These are phyloP conservation scores for Leccinum pachyderme DNA, from an alignment of 1,284 basidiomycete genomes.

Conservation along the genomic window DNA sequence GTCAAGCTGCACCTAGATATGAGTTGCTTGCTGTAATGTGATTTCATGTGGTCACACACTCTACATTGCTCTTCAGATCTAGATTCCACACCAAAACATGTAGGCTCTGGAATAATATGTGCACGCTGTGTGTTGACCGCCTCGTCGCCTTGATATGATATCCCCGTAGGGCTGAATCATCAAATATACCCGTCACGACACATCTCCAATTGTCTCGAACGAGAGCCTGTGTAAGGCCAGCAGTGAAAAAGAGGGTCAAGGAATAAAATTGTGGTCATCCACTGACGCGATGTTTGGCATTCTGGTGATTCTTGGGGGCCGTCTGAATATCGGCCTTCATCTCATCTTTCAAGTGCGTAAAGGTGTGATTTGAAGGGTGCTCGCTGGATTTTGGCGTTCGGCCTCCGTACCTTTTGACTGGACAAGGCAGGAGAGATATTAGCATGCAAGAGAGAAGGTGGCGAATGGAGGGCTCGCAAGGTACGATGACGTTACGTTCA, in stretches of 20 bases:
- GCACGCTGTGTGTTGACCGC: neutral
- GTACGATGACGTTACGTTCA: slow-evolving; percentile 3
- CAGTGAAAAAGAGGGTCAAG: neutral
- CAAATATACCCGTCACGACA: neutral
- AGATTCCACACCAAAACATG: neutral
- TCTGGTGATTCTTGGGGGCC: neutral
- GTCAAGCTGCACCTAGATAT: neutral
- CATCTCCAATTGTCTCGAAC: neutral
- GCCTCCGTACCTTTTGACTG: neutral
- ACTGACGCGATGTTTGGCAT: neutral
- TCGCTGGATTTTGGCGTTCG: neutral
- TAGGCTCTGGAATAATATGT: neutral
- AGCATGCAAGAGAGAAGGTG: neutral
- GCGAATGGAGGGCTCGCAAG: slow-evolving; percentile 1
- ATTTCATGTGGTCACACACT: neutral
- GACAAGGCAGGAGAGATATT: neutral
- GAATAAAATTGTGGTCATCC: neutral
- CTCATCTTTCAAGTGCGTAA: neutral
- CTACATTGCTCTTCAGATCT: neutral
- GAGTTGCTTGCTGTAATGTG: neutral
- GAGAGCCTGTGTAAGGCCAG: neutral
- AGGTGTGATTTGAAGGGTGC: neutral
- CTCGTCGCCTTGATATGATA: neutral
- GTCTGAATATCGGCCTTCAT: neutral
- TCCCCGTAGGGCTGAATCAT: neutral